Percentiles rank a stretch among this genome's conserved stretches.
Conservation (phyloP, 106 monocot species). For the Dioscorea alata region DNA sequence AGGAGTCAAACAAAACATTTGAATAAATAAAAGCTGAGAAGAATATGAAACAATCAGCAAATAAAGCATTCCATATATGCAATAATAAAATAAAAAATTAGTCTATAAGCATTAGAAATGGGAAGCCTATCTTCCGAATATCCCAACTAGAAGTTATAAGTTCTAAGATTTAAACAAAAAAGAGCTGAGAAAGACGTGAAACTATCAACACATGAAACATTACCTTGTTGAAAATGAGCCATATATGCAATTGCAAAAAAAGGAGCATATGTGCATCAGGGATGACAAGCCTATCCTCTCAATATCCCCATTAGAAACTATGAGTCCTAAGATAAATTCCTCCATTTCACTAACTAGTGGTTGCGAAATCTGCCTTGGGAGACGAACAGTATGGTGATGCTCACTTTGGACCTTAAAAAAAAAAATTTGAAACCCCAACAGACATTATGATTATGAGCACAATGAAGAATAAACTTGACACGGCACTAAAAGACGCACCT, state of each 20-base stretch:
- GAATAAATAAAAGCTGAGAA: background rate
- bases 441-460: no score
- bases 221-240: no score
- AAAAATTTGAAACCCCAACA: no score
- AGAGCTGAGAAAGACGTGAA: background rate
- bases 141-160: constrained; percentile 17
- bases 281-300: constrained; percentile 24
- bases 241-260: constrained; percentile 56
- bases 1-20: background rate
- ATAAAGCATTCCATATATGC: background rate
- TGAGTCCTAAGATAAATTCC: constrained; percentile 36
- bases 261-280: constrained; percentile 46
- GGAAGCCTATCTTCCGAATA: constrained; percentile 12
- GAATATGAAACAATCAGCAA: background rate
- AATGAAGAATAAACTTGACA: no score
- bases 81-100: constrained; percentile 57
- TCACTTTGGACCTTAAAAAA: constrained; percentile 23
- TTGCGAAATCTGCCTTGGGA: constrained; percentile 51
- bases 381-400: constrained; percentile 19
- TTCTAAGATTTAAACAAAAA: constrained; percentile 11
- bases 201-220: background rate
- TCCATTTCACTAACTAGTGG: constrained; percentile 53
- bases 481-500: constrained; percentile 21
- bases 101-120: constrained; percentile 44
- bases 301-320: constrained; percentile 7